These are phyloP conservation scores for Lachnellula suecica DNA, from an alignment of 2,329 filamentous ascomycete species.

Conservation along the genomic window DNA sequence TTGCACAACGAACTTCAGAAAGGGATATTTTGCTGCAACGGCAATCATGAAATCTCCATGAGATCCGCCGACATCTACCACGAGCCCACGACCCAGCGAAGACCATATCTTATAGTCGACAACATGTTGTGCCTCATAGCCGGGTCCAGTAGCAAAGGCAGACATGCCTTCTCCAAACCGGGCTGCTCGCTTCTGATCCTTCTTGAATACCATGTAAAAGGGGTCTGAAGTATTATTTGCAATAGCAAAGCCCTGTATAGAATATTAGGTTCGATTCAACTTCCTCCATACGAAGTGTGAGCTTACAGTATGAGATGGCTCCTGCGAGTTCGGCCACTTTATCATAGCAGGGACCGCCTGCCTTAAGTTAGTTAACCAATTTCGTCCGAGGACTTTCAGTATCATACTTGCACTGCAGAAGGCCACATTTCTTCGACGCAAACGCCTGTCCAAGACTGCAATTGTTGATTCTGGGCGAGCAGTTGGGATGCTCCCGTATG, in stretches of 20 bases:
- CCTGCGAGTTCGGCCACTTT: not conserved
- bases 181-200: not conserved
- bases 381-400: too few relatives aligned
- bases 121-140: not conserved
- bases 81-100: not conserved
- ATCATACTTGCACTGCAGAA: not conserved
- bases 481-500: not conserved
- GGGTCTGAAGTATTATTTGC: not conserved
- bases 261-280: too few relatives aligned
- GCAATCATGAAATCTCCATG: conserved; percentile 24
- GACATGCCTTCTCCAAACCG: not conserved
- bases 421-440: not conserved
- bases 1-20: conserved; percentile 28
- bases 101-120: not conserved
- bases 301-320: not conserved
- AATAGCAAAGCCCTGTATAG: not conserved
- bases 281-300: too few relatives aligned
- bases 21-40: conserved; percentile 23
- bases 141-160: not conserved
- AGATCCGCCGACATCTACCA: conserved; percentile 26
- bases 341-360: not conserved
- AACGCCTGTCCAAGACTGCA: not conserved
- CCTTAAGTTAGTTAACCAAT: too few relatives aligned
- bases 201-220: not conserved
- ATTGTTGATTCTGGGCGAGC: not conserved